A percentile compares a stretch with the other conserved stretches of the same genome.
These are phyloP conservation scores for Zelopaecilomyces penicillatus DNA, from an alignment of 2,329 filamentous ascomycete genomes.

Conservation along the genomic window DNA sequence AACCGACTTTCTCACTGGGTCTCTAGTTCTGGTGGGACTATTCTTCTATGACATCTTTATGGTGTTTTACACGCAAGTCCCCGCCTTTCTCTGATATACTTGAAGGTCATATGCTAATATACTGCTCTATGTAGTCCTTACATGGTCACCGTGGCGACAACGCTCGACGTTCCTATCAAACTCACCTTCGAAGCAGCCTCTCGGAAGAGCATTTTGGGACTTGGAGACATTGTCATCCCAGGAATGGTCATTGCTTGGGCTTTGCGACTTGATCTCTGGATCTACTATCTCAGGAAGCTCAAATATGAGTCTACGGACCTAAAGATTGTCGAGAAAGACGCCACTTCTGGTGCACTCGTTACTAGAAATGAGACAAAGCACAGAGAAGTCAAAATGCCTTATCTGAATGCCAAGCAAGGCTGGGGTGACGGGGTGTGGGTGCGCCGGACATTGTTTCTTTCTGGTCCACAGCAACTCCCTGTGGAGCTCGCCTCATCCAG, in stretches of 20 bases:
- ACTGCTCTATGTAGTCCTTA: conserved; percentile 45
- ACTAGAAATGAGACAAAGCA: conserved; percentile 32
- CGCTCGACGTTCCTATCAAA: conserved; percentile 87
- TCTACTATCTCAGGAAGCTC: conserved; percentile 67
- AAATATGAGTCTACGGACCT: conserved; percentile 32
- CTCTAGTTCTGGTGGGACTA: conserved; percentile 65
- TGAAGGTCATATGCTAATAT: conserved; percentile 12
- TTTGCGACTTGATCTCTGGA: conserved; percentile 82
- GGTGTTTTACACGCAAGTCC: conserved; percentile 69
- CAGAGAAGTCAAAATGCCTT: conserved; percentile 43
- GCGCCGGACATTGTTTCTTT: conserved; percentile 19
- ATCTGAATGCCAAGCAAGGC: conserved; percentile 54
- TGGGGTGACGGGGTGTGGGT: conserved; percentile 87
- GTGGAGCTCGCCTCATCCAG: conserved; percentile 29
- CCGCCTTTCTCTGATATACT: neutral
- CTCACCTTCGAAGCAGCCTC: conserved; percentile 64
- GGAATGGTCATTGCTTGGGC: conserved; percentile 85
- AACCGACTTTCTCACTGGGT: conserved; percentile 77
- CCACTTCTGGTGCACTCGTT: conserved; percentile 23
- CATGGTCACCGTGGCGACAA: conserved; percentile 82
- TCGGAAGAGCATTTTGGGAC: conserved; percentile 73
- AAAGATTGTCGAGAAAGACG: conserved; percentile 24
- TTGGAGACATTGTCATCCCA: conserved; percentile 90
- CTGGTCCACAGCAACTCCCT: conserved; percentile 17
- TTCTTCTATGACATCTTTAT: conserved; percentile 96